Conservation (phyloP, 768 basidiomycete genomes). For the Russula vinacea region DNA sequence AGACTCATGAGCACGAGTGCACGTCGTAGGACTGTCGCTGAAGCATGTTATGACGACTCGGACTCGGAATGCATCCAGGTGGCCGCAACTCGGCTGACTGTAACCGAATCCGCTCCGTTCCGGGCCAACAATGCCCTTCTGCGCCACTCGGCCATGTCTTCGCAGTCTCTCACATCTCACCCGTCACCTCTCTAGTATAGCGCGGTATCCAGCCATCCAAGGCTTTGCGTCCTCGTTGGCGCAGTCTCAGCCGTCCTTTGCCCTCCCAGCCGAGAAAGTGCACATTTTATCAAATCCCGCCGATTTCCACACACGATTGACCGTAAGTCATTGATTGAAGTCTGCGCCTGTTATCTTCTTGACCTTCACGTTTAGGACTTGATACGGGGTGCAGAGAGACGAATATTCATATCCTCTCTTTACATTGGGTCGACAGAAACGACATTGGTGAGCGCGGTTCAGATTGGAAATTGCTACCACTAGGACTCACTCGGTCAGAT, state of each 20-base stretch:
- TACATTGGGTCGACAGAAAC: constrained; percentile 81
- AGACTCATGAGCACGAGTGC: constrained; percentile 10
- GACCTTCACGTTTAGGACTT: constrained; percentile 50
- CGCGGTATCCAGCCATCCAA: constrained; percentile 19
- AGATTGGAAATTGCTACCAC: background rate
- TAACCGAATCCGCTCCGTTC: background rate
- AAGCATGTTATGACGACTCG: constrained; percentile 9
- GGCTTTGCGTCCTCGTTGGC: constrained; percentile 25
- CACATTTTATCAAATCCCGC: constrained; percentile 22
- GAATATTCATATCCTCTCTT: constrained; percentile 87
- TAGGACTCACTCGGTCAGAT: constrained; percentile 49
- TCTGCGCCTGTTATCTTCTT: background rate
- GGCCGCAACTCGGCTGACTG: background rate
- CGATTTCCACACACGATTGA: constrained; percentile 24
- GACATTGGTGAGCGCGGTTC: constrained; percentile 59
- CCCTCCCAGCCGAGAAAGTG: constrained; percentile 24
- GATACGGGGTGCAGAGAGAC: constrained; percentile 68
- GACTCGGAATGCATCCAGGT: background rate
- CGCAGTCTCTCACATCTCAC: background rate
- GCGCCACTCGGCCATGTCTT: background rate
- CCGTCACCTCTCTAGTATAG: constrained; percentile 1
- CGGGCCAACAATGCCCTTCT: background rate
- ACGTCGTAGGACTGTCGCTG: background rate
- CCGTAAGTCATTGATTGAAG: constrained; percentile 15
- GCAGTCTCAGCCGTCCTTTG: constrained; percentile 27